Percentiles rank a stretch among this genome's conserved stretches.
Conservation (phyloP, 129 eudicot genomes). For the Logfia minima region DNA sequence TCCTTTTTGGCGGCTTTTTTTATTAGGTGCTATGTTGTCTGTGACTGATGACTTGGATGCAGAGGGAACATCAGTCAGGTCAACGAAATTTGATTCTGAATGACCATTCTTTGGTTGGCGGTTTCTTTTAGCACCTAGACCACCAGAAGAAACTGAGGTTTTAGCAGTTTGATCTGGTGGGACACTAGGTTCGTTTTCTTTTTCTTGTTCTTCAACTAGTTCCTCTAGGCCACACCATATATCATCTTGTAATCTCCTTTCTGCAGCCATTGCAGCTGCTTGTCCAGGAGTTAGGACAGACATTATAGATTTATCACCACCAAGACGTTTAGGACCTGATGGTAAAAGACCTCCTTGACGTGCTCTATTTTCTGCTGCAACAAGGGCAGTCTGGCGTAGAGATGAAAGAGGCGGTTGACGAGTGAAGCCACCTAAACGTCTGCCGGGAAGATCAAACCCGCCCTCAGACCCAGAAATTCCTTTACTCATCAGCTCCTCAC, state of each 20-base stretch:
- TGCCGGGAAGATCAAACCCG: slow-evolving; percentile 94
- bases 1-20: slow-evolving; percentile 30
- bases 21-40: slow-evolving; percentile 13
- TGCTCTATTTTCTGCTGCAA: slow-evolving; percentile 78
- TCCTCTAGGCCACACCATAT: slow-evolving; percentile 84
- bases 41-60: slow-evolving; percentile 22
- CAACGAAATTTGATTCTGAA: slow-evolving; percentile 37
- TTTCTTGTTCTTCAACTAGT: slow-evolving; percentile 48
- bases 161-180: slow-evolving; percentile 37
- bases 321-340: slow-evolving; percentile 77
- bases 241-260: slow-evolving; percentile 81
- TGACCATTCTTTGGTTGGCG: slow-evolving; percentile 24
- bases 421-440: slow-evolving; percentile 71
- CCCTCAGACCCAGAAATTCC: slow-evolving; percentile 64
- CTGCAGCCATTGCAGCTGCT: slow-evolving; percentile 99
- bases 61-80: slow-evolving; percentile 33
- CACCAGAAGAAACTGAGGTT: slow-evolving; percentile 25
- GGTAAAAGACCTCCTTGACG: slow-evolving; percentile 53
- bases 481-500: slow-evolving; percentile 73
- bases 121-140: slow-evolving; percentile 44
- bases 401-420: slow-evolving; percentile 66
- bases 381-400: slow-evolving; percentile 51
- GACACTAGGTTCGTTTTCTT: slow-evolving; percentile 17
- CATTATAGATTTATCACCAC: slow-evolving; percentile 81
- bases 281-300: slow-evolving; percentile 69